phyloP scores from a whole-genome alignment of 1,284 basidiomycete genomes.

The Malassezia globosa region DNA sequence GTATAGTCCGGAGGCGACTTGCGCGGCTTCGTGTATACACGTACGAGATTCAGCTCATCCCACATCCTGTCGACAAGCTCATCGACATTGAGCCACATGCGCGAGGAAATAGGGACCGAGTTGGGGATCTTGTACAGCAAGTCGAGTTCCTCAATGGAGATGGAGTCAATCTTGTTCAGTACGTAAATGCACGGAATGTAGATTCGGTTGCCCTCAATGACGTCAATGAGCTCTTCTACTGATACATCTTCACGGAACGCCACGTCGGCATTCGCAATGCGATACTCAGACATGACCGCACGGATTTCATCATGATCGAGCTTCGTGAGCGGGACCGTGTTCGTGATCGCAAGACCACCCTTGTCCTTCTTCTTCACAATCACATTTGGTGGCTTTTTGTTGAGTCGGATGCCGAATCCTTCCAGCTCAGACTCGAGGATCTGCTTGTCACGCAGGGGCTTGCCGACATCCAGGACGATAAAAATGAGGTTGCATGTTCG shows the following conservation, averaged over 20 bases:
- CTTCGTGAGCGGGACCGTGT: slow-evolving; percentile 75
- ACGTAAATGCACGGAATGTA: slow-evolving; percentile 53
- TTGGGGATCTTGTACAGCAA: slow-evolving; percentile 80
- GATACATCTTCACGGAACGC: slow-evolving; percentile 86
- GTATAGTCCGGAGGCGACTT: slow-evolving; percentile 79
- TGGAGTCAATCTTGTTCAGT: slow-evolving; percentile 63
- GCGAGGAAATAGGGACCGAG: slow-evolving; percentile 84
- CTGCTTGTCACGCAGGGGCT: slow-evolving; percentile 83
- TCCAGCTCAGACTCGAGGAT: slow-evolving; percentile 84
- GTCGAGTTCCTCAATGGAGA: slow-evolving; percentile 96
- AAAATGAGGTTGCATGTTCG: slow-evolving; percentile 97
- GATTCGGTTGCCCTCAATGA: slow-evolving; percentile 56
- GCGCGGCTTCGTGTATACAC: slow-evolving; percentile 76
- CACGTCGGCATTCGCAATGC: slow-evolving; percentile 74
- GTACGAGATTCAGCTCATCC: slow-evolving; percentile 50
- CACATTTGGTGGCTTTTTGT: slow-evolving; percentile 87
- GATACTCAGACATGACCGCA: slow-evolving; percentile 89
- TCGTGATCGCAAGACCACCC: slow-evolving; percentile 56
- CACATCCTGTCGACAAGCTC: slow-evolving; percentile 64
- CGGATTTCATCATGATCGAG: slow-evolving; percentile 92
- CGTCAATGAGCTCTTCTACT: slow-evolving; percentile 83
- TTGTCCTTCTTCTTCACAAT: slow-evolving; percentile 74
- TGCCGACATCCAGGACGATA: slow-evolving; percentile 93
- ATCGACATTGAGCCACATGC: slow-evolving; percentile 91
- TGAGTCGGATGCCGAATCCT: slow-evolving; percentile 90